Percentiles rank a stretch among this genome's conserved stretches.
Evolutionary conservation across 139 green algal species (phyloP).

Genomic region (Coccomyxa sp.): DNA sequence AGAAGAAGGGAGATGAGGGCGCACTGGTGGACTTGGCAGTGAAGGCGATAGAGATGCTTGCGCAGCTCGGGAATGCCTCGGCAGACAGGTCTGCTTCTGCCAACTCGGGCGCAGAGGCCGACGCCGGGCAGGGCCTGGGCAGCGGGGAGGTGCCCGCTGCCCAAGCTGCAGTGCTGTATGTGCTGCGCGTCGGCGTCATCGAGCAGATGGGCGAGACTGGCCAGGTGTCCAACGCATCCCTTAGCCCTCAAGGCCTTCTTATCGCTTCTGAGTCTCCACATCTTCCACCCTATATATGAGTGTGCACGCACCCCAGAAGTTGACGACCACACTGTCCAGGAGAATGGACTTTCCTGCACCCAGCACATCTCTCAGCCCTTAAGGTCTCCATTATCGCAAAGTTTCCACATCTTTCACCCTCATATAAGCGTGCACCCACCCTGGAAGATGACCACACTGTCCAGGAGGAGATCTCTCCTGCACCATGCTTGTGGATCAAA

Average conservation of each 20-base stretch:
- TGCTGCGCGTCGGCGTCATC: constrained; percentile 70
- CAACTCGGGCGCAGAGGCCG: constrained; percentile 17
- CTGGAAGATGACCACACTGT: too few relatives aligned
- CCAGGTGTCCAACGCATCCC: constrained; percentile 27
- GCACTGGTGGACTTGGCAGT: constrained; percentile 53
- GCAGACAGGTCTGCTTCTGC: neutral
- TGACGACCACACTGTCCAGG: too few relatives aligned
- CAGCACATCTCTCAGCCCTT: too few relatives aligned
- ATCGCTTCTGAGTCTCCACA: too few relatives aligned
- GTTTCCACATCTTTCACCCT: too few relatives aligned
- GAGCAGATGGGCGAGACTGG: constrained; percentile 63
- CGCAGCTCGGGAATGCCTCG: neutral
- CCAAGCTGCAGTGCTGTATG: constrained; percentile 74
- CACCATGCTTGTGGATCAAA: too few relatives aligned
- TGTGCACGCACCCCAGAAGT: too few relatives aligned
- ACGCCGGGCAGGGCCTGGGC: constrained; percentile 30
- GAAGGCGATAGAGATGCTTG: constrained; percentile 34
- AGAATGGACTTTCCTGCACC: too few relatives aligned
- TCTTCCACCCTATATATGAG: too few relatives aligned
- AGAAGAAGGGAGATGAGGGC: constrained; percentile 6
- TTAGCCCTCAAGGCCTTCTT: neutral
- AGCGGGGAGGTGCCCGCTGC: constrained; percentile 47
- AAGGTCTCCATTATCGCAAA: too few relatives aligned
- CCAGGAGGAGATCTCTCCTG: too few relatives aligned
- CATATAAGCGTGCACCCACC: too few relatives aligned